These are phyloP conservation scores for Fomitopsis pinicola DNA, from an alignment of 1,284 basidiomycete genomes.

Conservation along the genomic window DNA sequence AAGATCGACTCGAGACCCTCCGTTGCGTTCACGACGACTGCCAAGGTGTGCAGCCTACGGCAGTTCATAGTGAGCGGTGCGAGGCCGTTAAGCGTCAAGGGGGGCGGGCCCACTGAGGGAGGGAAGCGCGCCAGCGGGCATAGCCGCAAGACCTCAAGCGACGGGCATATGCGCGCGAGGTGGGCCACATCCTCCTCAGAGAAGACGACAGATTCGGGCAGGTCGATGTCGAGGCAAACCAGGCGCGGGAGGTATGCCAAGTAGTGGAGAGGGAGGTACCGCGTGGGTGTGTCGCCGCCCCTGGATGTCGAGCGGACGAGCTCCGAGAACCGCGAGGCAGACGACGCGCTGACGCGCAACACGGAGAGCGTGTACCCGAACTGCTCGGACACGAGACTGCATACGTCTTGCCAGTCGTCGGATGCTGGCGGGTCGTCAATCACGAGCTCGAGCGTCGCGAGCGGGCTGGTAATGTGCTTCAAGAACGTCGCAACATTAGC, in stretches of 20 bases:
- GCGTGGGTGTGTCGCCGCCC: slow-evolving; percentile 38
- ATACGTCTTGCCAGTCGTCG: slow-evolving; percentile 70
- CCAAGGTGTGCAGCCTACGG: slow-evolving; percentile 56
- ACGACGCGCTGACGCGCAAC: slow-evolving; percentile 55
- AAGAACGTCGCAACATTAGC: slow-evolving; percentile 66
- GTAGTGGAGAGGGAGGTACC: slow-evolving; percentile 55
- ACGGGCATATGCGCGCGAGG: slow-evolving; percentile 58
- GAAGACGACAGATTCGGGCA: slow-evolving; percentile 69
- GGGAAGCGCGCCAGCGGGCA: slow-evolving; percentile 67
- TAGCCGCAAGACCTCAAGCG: slow-evolving; percentile 58
- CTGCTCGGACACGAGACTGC: slow-evolving; percentile 52
- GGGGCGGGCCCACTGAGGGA: slow-evolving; percentile 41
- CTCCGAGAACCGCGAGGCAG: slow-evolving; percentile 60
- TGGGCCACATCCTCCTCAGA: slow-evolving; percentile 51
- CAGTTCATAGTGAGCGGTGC: slow-evolving; percentile 54
- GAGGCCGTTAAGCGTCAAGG: slow-evolving; percentile 43
- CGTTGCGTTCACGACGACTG: slow-evolving; percentile 56
- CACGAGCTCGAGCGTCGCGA: slow-evolving; percentile 61
- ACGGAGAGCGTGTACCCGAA: slow-evolving; percentile 56
- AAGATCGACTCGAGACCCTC: slow-evolving; percentile 43
- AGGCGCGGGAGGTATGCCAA: slow-evolving; percentile 51
- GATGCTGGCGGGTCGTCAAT: slow-evolving; percentile 73
- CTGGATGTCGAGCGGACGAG: slow-evolving; percentile 62
- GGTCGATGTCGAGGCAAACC: slow-evolving; percentile 62
- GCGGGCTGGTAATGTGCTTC: slow-evolving; percentile 55